Evolutionary conservation across 176 grass and related monocot genomes (phyloP), one percentile per base, ranked within the genome.

Genomic region (Thinopyrum elongatum): DNA sequence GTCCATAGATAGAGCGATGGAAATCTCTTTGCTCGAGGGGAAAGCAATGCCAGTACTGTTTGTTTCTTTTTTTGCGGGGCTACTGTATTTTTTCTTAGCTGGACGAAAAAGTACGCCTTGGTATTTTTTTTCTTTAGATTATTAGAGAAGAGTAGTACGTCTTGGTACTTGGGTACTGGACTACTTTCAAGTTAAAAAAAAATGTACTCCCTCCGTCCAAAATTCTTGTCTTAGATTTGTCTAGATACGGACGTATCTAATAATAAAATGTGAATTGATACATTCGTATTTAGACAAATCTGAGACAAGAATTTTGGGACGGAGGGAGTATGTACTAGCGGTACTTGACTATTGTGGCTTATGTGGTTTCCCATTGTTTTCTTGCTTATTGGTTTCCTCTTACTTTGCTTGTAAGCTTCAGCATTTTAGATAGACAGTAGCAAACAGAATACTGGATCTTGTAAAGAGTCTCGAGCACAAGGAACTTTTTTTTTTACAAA

Each of bases 391-490:
- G 25, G 41, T 17, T 55, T 79, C 55, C 39, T 29, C 11, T 80
- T 59, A 13, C 87, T 85, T 89, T 46, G 53, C 87, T 85, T 80
- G 33, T 3, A 64, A 65, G 82, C 10, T 16, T 85, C 11, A 41
- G 3, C 19, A 5, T 65, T 47, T 2, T 3, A 17, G 12, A 27
- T 15, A 14, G 15, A 47, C 39, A n/a, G n/a, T n/a, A n/a, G n/a
- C n/a, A n/a, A n/a, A n/a, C n/a, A n/a, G n/a, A n/a, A n/a, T n/a
- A n/a, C n/a, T n/a, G n/a, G n/a, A n/a, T n/a, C n/a, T n/a, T n/a
- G 72, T 19, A 22, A 21, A 57, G 17, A 51, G 42, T 42, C 3
- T 42, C 10, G 10, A 42, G 42, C 42, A 46, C 42, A 46, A 46
- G 12, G 42, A 46, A 14, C 11, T 14, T 46, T 46, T 13, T 14